Evolutionary conservation across 768 basidiomycete genomes (phyloP).

Genomic region (Dacryopinax primogenitus): DNA sequence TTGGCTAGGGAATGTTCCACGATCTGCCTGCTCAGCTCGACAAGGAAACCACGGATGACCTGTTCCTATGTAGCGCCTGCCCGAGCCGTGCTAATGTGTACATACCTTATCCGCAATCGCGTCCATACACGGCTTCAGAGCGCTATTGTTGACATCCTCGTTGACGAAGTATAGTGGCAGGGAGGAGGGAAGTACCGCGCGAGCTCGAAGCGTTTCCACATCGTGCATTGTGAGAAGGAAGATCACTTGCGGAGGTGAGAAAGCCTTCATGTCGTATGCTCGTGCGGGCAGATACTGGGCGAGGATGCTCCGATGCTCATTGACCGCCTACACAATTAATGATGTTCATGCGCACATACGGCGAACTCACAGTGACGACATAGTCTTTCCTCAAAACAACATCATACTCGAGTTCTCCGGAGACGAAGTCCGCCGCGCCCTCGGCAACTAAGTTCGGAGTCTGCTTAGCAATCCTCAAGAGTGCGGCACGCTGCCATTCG

Average conservation of each 20-base stretch:
- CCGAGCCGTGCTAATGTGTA: neutral
- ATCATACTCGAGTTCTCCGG: conserved; percentile 85
- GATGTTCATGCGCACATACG: neutral
- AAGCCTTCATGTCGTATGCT: conserved; percentile 51
- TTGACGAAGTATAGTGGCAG: conserved; percentile 81
- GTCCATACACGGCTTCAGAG: conserved; percentile 66
- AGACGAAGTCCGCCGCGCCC: conserved; percentile 64
- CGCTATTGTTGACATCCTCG: conserved; percentile 62
- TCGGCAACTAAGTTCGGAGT: conserved; percentile 79
- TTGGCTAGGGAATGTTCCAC: conserved; percentile 65
- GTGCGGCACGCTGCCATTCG: conserved; percentile 65
- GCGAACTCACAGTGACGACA: conserved; percentile 48
- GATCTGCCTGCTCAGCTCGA: conserved; percentile 58
- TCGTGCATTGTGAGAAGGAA: conserved; percentile 78
- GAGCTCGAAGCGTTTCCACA: conserved; percentile 74
- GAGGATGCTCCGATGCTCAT: conserved; percentile 52
- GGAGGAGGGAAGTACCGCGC: conserved; percentile 64
- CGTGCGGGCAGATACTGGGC: conserved; percentile 53
- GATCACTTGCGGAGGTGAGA: conserved; percentile 72
- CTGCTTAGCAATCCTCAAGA: conserved; percentile 68
- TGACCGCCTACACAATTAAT: conserved; percentile 41
- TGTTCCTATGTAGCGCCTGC: conserved; percentile 22
- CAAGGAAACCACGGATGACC: conserved; percentile 68
- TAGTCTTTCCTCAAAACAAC: conserved; percentile 81
- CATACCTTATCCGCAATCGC: conserved; percentile 71